phyloP scores from a whole-genome alignment of 2,329 filamentous ascomycete species.

The Alternaria novae-zelandiae region DNA sequence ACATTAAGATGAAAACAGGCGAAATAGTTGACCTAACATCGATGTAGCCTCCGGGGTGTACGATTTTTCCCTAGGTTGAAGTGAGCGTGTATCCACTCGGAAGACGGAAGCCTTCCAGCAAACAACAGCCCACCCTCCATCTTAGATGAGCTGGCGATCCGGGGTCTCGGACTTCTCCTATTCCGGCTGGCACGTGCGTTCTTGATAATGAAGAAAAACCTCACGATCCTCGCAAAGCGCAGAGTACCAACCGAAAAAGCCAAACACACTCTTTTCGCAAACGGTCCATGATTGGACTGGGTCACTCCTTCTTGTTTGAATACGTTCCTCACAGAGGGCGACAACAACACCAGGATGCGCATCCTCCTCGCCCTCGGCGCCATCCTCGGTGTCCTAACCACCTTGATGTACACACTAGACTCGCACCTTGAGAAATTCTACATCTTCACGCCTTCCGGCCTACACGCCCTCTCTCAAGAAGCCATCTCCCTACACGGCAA shows the following conservation, averaged over 20 bases:
- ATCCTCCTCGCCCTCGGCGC: constrained; percentile 28
- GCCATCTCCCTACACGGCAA: constrained; percentile 74
- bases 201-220: neutral
- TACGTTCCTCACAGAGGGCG: neutral
- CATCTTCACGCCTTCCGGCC: constrained; percentile 72
- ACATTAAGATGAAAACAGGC: too few species aligned
- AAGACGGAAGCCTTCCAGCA: neutral
- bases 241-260: neutral
- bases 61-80: too few species aligned
- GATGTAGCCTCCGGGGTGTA: too few species aligned
- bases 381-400: constrained; percentile 30
- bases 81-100: too few species aligned
- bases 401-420: constrained; percentile 38
- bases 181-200: constrained; percentile 13
- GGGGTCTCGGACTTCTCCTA: constrained; percentile 8
- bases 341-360: constrained; percentile 12
- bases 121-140: neutral
- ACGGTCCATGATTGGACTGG: neutral
- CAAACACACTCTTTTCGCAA: neutral
- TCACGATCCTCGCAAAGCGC: neutral
- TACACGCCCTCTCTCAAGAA: constrained; percentile 71
- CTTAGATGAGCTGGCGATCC: constrained; percentile 5
- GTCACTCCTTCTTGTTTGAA: neutral
- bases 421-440: constrained; percentile 61
- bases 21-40: too few species aligned